These are phyloP conservation scores for Citrus inodora DNA, from an alignment of 345 rosid species.

Conservation along the genomic window DNA sequence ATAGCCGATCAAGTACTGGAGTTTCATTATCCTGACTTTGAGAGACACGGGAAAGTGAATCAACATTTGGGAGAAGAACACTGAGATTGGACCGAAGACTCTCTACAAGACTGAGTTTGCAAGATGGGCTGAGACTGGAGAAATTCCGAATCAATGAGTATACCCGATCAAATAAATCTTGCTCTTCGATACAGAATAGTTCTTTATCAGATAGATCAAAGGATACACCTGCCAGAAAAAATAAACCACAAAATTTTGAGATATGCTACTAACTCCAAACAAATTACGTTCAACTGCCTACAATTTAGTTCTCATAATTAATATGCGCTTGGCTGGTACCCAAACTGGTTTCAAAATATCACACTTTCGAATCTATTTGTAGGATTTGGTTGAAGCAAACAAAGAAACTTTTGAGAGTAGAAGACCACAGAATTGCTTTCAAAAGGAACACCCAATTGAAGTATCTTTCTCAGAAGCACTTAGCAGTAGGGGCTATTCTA, in stretches of 20 bases:
- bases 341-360: neutral
- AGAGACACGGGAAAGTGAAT: conserved; percentile 59
- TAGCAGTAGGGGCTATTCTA: too few species aligned
- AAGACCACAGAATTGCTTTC: neutral
- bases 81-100: conserved; percentile 85
- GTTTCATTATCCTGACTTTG: conserved; percentile 51
- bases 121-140: conserved; percentile 45
- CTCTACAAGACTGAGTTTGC: conserved; percentile 69
- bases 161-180: conserved; percentile 78
- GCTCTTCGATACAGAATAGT: conserved; percentile 85
- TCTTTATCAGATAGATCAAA: conserved; percentile 96
- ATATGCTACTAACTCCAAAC: neutral
- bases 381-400: neutral
- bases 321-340: neutral
- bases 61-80: conserved; percentile 92
- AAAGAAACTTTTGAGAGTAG: neutral
- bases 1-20: conserved; percentile 49
- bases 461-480: too few species aligned
- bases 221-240: conserved; percentile 50
- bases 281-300: neutral
- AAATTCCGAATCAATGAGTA: conserved; percentile 64
- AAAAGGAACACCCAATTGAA: too few species aligned
- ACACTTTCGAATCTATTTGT: neutral
- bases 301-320: neutral
- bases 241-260: neutral